Base-by-base conservation (phyloP, 129 eudicot genomes). In the Saussurea involucrata region DNA sequence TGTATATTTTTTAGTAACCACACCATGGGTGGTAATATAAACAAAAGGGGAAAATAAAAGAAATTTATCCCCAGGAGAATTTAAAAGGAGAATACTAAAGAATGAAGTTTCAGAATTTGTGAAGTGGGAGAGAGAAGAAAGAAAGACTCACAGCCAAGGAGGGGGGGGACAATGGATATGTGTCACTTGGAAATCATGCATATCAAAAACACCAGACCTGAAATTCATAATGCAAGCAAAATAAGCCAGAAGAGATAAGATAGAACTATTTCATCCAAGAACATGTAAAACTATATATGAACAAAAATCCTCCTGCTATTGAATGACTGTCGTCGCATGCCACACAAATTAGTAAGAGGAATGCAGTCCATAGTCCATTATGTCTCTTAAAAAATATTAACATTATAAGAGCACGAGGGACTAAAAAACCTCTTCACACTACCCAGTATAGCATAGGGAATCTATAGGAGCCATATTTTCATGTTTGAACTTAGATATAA, bases 151-250 rank as follows among this genome's bases (percentile, higher is more conserved):
- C 98, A 91, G 84, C 97, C 97, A 91, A 46, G 93, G 85, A 55
- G 98, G 98, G 12, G 97, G 98, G 79, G 98, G 98, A 70, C 98
- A 94, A 80, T 94, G 97, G 67, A 91, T 85, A 75, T 94, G 98
- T 49, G 97, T 89, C 77, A 94, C 93, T 69, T 84, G 81, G 67
- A 85, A 84, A 81, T 73, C 83, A 69, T 85, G 85, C 68, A 87
- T 65, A 77, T 94, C 94, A 72, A 91, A 72, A 76, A 94, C 91
- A 73, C 97, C 97, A 44, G 98, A 94, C 98, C 98, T 94, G 76
- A 34, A 80, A 27, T 44, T 65, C 34, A 68, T 9, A 72, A 66
- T 69, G 34, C 27, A 42, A 66, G 31, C 24, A 53, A 61, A 53
- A 17, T 33, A 63, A 36, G 60, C 18, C 1, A 57, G 42, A 57